Percentiles rank a stretch among this genome's conserved stretches.
phyloP scores from a whole-genome alignment of 495 filamentous ascomycete genomes.

The Trichoderma reesei region DNA sequence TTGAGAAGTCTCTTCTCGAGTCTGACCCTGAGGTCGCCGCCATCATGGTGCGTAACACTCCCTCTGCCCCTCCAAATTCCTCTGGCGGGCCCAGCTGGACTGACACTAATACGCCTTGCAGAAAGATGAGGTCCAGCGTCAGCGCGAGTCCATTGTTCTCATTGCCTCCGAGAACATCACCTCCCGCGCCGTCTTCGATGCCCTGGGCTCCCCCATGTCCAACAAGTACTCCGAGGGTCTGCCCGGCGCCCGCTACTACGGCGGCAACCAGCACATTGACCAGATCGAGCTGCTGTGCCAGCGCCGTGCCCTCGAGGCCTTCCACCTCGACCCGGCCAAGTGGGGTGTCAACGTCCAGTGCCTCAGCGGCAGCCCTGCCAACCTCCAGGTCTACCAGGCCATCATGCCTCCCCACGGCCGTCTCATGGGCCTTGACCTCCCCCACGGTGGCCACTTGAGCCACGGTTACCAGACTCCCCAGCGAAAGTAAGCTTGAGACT shows the following conservation, averaged over 20 bases:
- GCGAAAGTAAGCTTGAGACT: slow-evolving; percentile 56
- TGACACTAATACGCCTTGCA: slow-evolving; percentile 24
- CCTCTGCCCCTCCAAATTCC: background rate
- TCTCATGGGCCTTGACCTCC: slow-evolving; percentile 94
- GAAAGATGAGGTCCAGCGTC: slow-evolving; percentile 92
- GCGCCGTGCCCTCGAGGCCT: slow-evolving; percentile 85
- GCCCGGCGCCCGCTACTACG: slow-evolving; percentile 97
- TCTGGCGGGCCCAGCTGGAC: too few relatives aligned
- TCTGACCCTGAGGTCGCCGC: slow-evolving; percentile 83
- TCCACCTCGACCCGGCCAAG: slow-evolving; percentile 72
- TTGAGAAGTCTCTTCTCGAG: slow-evolving; percentile 77
- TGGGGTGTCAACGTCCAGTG: slow-evolving; percentile 99
- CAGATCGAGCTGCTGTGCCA: slow-evolving; percentile 93
- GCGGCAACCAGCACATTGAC: slow-evolving; percentile 98
- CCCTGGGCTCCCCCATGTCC: slow-evolving; percentile 81
- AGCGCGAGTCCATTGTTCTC: slow-evolving; percentile 95
- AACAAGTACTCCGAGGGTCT: slow-evolving; percentile 99
- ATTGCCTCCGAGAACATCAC: slow-evolving; percentile 94
- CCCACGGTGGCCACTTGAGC: slow-evolving; percentile 94
- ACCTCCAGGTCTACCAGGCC: slow-evolving; percentile 97
- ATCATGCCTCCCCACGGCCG: slow-evolving; percentile 95
- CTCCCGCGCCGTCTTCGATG: slow-evolving; percentile 81
- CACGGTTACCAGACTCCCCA: slow-evolving; percentile 95
- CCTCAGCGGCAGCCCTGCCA: slow-evolving; percentile 85
- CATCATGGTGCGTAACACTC: slow-evolving; percentile 66